Evolutionary conservation across 2,329 filamentous ascomycete genomes (phyloP), one percentile per base, ranked within the genome.

Genomic region (Penicillium sp.): DNA sequence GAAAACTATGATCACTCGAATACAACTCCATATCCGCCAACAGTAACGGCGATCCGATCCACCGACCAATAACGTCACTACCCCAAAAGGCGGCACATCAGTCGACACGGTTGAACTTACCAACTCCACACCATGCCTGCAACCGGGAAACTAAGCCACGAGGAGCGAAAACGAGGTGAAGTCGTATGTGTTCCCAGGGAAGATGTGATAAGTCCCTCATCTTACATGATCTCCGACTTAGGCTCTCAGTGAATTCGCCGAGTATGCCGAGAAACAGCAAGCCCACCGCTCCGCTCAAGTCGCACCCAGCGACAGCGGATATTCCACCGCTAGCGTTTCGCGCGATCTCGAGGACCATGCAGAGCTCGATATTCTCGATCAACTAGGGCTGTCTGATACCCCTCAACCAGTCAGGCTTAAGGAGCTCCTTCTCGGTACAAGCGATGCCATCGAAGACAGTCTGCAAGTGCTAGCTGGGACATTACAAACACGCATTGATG

Each of bases 191-290:
- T 27, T 9, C 9, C 23, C 4, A 21, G 3, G 4, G 32, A 32
- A 25, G 10, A 38, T 18, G 32, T 42, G 27, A 38, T 16, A 27
- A 21, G 21, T 35, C 4, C 42, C 40, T 29, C 38, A n/a, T 51
- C 58, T 63, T 25, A 59, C 53, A 54, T 48, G 27, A 35, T 46
- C n/a, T 25, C 34, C 31, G 34, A 42, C 31, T 34, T 53, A 86
- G 84, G 92, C 93, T 13, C 82, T 99, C 53, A 94, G 89, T 78
- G 94, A 97, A 66, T 99, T 99, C 72, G 91, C 92, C 73, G 94
- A 99, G 68, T 97, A 97, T 68, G 94, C 97, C 62, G 91, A 97
- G 74, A 89, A 91, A 72, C 92, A 97, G 72, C 94, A 97, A 74
- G 86, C 86, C 25, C 71, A 68, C 27, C 73, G 75, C 40, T 66